Conservation (phyloP, 208 protist species). For the Porcisia hertigi region DNA sequence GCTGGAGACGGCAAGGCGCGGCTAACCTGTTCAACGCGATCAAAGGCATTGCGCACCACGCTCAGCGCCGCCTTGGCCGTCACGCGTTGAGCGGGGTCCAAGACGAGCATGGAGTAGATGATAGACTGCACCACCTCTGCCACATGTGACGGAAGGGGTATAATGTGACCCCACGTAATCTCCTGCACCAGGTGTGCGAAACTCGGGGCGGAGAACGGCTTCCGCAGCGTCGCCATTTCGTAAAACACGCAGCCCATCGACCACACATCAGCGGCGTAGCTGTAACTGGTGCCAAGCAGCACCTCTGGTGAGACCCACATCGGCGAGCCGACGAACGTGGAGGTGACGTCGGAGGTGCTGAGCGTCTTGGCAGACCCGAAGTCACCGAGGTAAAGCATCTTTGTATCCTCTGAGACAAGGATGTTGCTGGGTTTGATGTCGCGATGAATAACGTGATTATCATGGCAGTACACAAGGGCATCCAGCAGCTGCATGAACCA, state of each 20-base stretch:
- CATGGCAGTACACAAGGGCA: constrained; percentile 84
- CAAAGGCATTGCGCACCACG: constrained; percentile 18
- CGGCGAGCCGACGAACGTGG: constrained; percentile 87
- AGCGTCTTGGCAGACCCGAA: constrained; percentile 87
- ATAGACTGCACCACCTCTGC: constrained; percentile 43
- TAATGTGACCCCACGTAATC: constrained; percentile 68
- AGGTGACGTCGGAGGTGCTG: constrained; percentile 63
- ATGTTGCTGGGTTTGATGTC: constrained; percentile 93
- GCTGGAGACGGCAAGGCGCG: constrained; percentile 8
- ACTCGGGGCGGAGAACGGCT: constrained; percentile 70
- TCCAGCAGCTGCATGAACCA: constrained; percentile 81
- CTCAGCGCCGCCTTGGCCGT: constrained; percentile 42
- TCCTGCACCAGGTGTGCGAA: constrained; percentile 82
- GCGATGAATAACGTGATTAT: constrained; percentile 80
- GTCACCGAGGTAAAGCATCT: constrained; percentile 78
- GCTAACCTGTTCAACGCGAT: constrained; percentile 13
- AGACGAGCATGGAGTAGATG: constrained; percentile 63
- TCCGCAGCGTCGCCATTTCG: constrained; percentile 76
- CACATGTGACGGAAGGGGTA: constrained; percentile 49
- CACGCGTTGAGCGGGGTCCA: constrained; percentile 50
- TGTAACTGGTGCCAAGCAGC: constrained; percentile 86
- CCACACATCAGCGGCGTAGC: constrained; percentile 93
- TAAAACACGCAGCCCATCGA: constrained; percentile 88
- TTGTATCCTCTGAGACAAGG: constrained; percentile 44
- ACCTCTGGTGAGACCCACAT: constrained; percentile 95